Percentiles rank a stretch among this genome's conserved stretches.
These are phyloP conservation scores for Isatis lusitanica DNA, from an alignment of 441 rosid species.

Conservation along the genomic window DNA sequence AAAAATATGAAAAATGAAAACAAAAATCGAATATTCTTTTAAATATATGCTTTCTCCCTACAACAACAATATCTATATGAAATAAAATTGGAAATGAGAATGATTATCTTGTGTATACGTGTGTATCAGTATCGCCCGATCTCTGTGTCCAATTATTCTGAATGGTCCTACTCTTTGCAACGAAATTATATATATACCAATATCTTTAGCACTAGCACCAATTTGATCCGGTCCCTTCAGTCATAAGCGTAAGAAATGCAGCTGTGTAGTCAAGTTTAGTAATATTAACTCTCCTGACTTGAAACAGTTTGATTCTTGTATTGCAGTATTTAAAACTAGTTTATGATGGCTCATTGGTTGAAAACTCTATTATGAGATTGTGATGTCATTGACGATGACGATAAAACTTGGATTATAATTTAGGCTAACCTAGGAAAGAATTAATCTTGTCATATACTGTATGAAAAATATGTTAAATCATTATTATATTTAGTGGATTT, in stretches of 20 bases:
- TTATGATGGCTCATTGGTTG: no score
- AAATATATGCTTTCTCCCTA: constrained; percentile 20
- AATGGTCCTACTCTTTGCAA: constrained; percentile 21
- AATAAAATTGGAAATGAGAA: constrained; percentile 2
- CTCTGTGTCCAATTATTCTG: constrained; percentile 27
- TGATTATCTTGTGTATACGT: constrained; percentile 33
- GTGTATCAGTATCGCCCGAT: constrained; percentile 30
- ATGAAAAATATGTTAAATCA: no score
- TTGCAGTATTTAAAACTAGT: no score
- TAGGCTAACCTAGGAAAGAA: no score
- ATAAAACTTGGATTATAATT: no score
- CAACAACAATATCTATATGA: constrained; percentile 1
- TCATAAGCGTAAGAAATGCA: neutral
- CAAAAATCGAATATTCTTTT: constrained; percentile 26
- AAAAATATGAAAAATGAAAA: neutral
- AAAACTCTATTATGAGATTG: no score
- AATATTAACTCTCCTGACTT: neutral
- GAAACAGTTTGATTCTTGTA: no score
- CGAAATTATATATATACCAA: constrained; percentile 3
- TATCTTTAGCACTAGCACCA: neutral
- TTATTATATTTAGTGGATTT: no score
- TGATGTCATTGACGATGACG: no score
- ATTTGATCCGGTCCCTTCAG: neutral
- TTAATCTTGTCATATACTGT: no score
- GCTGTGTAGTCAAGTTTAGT: neutral